Evolutionary conservation across 225 moss, liverwort and hornwort genomes (phyloP).

Genomic region (Lunularia cruciata): DNA sequence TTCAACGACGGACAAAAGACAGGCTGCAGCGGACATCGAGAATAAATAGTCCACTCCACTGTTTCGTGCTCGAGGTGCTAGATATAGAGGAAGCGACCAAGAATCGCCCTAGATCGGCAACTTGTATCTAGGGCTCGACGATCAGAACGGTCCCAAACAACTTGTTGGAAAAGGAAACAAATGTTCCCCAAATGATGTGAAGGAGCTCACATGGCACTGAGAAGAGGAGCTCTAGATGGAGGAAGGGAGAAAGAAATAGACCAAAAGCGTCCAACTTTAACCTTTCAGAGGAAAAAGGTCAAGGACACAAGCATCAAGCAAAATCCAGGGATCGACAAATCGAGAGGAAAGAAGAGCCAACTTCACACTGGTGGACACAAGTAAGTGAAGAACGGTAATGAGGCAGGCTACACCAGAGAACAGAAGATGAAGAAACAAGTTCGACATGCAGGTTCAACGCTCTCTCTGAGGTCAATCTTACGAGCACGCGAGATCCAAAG

Average conservation of each 20-base stretch:
- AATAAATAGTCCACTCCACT: not conserved
- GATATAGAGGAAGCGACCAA: not conserved
- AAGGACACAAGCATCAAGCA: not conserved
- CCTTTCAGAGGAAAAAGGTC: not conserved
- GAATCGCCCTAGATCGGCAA: not conserved
- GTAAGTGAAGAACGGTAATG: too few species aligned
- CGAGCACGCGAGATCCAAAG: too few species aligned
- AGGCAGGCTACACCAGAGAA: too few species aligned
- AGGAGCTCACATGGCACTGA: not conserved
- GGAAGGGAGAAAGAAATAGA: not conserved
- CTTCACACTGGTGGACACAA: too few species aligned
- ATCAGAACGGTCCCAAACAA: conserved; percentile 1
- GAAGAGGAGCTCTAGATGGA: not conserved
- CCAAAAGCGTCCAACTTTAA: too few species aligned
- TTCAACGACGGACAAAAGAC: not conserved
- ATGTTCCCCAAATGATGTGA: not conserved
- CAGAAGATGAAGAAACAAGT: too few species aligned
- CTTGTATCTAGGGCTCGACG: not conserved
- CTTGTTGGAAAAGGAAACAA: not conserved
- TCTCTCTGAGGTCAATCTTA: too few species aligned
- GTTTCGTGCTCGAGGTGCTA: not conserved
- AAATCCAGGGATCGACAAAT: not conserved
- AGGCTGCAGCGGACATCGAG: not conserved
- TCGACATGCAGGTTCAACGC: too few species aligned
- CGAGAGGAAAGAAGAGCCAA: too few species aligned